A percentile compares a stretch with the other conserved stretches of the same genome.
Conservation (phyloP, 768 basidiomycete genomes). For the Podaxis carcinomalis region DNA sequence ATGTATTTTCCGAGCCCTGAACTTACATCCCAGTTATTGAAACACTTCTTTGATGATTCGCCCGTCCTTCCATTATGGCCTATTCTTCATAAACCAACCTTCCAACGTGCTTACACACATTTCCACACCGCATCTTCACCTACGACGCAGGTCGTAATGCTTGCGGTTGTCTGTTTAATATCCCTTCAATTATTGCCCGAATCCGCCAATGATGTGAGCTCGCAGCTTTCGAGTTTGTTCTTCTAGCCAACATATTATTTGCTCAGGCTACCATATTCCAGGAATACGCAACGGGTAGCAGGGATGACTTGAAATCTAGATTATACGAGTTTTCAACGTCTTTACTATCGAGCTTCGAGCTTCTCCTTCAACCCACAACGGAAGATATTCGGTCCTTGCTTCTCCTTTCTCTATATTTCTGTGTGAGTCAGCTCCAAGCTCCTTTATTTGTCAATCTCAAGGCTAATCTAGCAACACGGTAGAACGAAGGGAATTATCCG, state of each 20-base stretch:
- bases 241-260: not conserved
- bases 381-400: conserved; percentile 14
- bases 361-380: conserved; percentile 7
- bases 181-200: conserved; percentile 17
- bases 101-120: conserved; percentile 10
- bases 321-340: conserved; percentile 15
- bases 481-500: conserved; percentile 15
- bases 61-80: conserved; percentile 16
- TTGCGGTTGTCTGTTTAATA: conserved; percentile 15
- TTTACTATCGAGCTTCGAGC: conserved; percentile 3
- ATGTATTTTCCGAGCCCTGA: conserved; percentile 15
- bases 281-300: conserved; percentile 12
- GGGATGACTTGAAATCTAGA: conserved; percentile 14
- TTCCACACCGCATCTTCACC: conserved; percentile 1
- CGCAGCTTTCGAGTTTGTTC: not conserved
- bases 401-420: conserved; percentile 12
- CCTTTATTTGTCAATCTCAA: not conserved
- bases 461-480: not conserved
- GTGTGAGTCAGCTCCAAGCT: conserved; percentile 1
- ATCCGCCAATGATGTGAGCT: conserved; percentile 14
- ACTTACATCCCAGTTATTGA: conserved; percentile 13
- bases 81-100: conserved; percentile 14
- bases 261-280: conserved; percentile 10
- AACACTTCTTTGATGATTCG: conserved; percentile 16
- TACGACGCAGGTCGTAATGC: conserved; percentile 12